Evolutionary conservation across 805 yeast genomes (phyloP).

Genomic region (Saturnispora saitoi): DNA sequence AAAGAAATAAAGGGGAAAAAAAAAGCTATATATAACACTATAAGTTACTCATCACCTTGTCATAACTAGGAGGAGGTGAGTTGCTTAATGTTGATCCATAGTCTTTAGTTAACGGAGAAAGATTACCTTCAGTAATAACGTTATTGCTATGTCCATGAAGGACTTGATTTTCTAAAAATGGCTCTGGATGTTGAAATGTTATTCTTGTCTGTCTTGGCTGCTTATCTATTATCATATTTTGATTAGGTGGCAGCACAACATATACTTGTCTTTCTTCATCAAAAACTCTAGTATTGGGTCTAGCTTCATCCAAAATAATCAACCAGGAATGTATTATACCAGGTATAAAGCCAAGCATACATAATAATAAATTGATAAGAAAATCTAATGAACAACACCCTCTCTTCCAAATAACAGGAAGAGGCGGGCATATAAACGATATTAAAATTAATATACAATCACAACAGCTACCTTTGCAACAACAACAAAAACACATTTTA

Average conservation of each 20-base stretch:
- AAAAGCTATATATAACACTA: not conserved
- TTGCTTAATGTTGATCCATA: constrained; percentile 1
- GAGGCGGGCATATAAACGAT: constrained; percentile 68
- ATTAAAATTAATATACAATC: constrained; percentile 63
- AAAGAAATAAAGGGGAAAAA: not conserved
- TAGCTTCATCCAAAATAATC: constrained; percentile 50
- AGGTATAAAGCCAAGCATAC: constrained; percentile 58
- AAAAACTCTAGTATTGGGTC: constrained; percentile 8
- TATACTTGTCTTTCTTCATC: constrained; percentile 26
- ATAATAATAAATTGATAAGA: constrained; percentile 55
- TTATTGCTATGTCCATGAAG: not conserved
- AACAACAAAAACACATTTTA: constrained; percentile 21
- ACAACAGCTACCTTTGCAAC: constrained; percentile 30
- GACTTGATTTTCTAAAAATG: constrained; percentile 18
- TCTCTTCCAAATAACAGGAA: constrained; percentile 66
- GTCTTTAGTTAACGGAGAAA: constrained; percentile 18
- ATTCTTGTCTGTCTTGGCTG: constrained; percentile 23
- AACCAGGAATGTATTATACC: constrained; percentile 64
- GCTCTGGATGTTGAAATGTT: constrained; percentile 27
- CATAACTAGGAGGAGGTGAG: constrained; percentile 31
- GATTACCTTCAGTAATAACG: constrained; percentile 15
- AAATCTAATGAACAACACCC: constrained; percentile 68
- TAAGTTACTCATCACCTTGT: constrained; percentile 27
- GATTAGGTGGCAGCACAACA: constrained; percentile 18
- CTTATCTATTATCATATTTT: constrained; percentile 15